Evolutionary conservation across 2,329 filamentous ascomycete species (phyloP).

Genomic region (Cadophora gregata): DNA sequence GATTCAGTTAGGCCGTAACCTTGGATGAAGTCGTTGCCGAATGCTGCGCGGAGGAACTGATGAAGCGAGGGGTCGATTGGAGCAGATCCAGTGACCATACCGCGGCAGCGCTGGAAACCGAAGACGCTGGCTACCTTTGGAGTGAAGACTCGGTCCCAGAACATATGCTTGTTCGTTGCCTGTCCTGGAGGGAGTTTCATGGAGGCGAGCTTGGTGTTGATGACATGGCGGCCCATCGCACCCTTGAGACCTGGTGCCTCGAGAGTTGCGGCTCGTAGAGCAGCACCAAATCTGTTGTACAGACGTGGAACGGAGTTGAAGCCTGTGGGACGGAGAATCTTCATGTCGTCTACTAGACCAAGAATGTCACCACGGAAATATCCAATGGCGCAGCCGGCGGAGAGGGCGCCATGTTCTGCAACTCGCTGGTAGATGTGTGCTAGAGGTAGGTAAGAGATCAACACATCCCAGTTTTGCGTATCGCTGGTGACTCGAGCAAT

Average conservation of each 20-base stretch:
- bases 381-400: conserved; percentile 76
- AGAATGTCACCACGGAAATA: conserved; percentile 94
- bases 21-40: conserved; percentile 79
- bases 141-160: conserved; percentile 89
- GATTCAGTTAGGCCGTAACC: conserved; percentile 96
- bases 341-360: conserved; percentile 88
- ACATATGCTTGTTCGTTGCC: conserved; percentile 77
- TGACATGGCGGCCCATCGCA: conserved; percentile 77
- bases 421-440: conserved; percentile 94
- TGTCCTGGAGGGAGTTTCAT: conserved; percentile 74
- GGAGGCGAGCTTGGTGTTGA: conserved; percentile 79
- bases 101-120: conserved; percentile 74
- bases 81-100: conserved; percentile 87
- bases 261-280: conserved; percentile 79
- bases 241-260: conserved; percentile 82
- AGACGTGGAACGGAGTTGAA: conserved; percentile 91
- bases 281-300: conserved; percentile 87
- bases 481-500: conserved; percentile 61
- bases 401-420: conserved; percentile 76
- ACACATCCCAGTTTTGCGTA: conserved; percentile 60
- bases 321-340: conserved; percentile 79
- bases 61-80: conserved; percentile 89
- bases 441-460: conserved; percentile 87
- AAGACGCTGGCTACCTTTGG: conserved; percentile 85
- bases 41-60: conserved; percentile 83